phyloP scores from a whole-genome alignment of 108 stramenopile species.

The Nannochloropsis oceanica region DNA sequence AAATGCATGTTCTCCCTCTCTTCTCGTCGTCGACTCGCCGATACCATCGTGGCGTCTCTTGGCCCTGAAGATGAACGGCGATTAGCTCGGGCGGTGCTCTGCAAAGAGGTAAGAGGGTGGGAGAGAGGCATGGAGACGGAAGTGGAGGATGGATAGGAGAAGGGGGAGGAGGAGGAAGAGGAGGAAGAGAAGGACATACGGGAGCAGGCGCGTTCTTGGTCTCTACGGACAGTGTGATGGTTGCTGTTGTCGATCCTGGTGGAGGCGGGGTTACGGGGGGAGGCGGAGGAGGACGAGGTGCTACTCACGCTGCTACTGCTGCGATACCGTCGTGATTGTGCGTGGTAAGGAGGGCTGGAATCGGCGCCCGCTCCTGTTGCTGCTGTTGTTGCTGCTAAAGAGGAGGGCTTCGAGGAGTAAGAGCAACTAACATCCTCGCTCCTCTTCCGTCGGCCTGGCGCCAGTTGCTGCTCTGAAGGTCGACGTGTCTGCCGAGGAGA shows the following conservation, averaged over 20 bases:
- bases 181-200: background rate
- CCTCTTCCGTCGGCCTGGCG: background rate
- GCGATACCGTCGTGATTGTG: too few relatives aligned
- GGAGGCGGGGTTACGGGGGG: background rate
- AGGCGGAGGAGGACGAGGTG: background rate
- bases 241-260: background rate
- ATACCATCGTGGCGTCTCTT: background rate
- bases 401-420: background rate
- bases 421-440: background rate
- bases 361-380: background rate
- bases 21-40: background rate
- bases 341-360: background rate
- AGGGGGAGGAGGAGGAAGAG: background rate
- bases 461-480: background rate
- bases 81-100: background rate
- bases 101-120: background rate
- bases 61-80: background rate
- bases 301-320: background rate
- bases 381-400: background rate
- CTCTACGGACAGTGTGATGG: too few relatives aligned
- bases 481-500: background rate
- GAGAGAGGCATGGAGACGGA: too few relatives aligned
- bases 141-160: too few relatives aligned
- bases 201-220: background rate
- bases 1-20: background rate